Conservation (phyloP, 768 basidiomycete genomes). For the Rickenella mellea region DNA sequence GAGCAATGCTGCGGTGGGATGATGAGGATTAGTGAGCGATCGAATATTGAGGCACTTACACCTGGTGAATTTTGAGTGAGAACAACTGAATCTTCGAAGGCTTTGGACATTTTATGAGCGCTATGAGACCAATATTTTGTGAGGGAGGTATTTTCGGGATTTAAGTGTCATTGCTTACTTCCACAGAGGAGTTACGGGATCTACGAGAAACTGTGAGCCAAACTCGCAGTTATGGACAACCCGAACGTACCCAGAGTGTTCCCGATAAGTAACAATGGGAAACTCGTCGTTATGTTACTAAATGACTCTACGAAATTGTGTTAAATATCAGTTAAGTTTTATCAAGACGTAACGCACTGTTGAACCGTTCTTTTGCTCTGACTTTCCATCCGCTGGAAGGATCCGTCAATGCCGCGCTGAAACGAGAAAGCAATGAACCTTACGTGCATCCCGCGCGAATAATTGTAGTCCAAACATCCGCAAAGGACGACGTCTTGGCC, state of each 20-base stretch:
- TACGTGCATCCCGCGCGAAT: neutral
- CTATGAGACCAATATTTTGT: neutral
- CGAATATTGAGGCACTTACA: neutral
- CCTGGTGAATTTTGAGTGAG: conserved; percentile 13
- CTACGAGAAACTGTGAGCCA: neutral
- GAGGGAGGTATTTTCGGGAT: neutral
- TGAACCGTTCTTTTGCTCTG: neutral
- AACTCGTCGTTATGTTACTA: neutral
- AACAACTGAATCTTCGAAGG: conserved; percentile 11
- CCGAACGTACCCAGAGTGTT: neutral
- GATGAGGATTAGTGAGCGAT: neutral
- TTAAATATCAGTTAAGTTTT: neutral
- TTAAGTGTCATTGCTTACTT: neutral
- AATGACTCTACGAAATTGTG: neutral
- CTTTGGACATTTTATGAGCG: conserved; percentile 1
- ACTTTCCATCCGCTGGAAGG: neutral
- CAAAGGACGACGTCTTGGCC: conserved; percentile 7
- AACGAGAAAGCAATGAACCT: neutral
- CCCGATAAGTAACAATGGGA: neutral
- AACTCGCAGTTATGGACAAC: neutral
- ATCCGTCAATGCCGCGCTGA: neutral
- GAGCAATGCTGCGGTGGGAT: conserved; percentile 9
- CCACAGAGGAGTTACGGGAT: conserved; percentile 12
- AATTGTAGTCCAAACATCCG: conserved; percentile 1
- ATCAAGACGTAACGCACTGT: neutral